These are phyloP conservation scores for Gossypium turneri DNA, from an alignment of 345 rosid species.

Conservation along the genomic window DNA sequence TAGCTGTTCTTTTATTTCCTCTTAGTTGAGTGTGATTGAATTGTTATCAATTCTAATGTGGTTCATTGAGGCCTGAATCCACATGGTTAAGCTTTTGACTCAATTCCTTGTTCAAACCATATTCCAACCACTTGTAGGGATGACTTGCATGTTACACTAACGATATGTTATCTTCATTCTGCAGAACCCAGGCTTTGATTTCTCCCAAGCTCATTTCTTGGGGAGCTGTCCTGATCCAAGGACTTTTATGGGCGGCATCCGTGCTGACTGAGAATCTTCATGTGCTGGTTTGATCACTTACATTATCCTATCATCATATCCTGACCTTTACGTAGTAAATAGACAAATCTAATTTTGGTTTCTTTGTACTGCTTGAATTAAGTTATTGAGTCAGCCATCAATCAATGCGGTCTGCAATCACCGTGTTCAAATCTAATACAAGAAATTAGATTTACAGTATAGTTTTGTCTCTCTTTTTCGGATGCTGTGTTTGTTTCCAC, in stretches of 20 bases:
- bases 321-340: not conserved
- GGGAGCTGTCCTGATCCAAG: conserved; percentile 90
- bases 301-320: not conserved
- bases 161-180: not conserved
- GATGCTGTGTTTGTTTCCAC: not conserved
- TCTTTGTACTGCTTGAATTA: not conserved
- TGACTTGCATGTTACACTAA: not conserved
- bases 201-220: conserved; percentile 87
- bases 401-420: not conserved
- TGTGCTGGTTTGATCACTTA: conserved; percentile 10
- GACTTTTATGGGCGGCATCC: conserved; percentile 88
- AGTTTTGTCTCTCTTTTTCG: not conserved
- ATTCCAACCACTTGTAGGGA: not conserved
- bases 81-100: not conserved
- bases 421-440: not conserved
- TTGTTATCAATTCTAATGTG: not conserved
- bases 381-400: not conserved
- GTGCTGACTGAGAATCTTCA: conserved; percentile 41
- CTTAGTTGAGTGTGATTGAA: not conserved
- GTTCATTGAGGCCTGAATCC: not conserved
- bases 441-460: not conserved
- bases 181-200: conserved; percentile 98
- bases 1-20: not conserved
- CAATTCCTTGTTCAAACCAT: not conserved
- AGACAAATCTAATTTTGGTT: conserved; percentile 5